phyloP scores from a whole-genome alignment of 768 basidiomycete species.

The Lactifluus rugatus region DNA sequence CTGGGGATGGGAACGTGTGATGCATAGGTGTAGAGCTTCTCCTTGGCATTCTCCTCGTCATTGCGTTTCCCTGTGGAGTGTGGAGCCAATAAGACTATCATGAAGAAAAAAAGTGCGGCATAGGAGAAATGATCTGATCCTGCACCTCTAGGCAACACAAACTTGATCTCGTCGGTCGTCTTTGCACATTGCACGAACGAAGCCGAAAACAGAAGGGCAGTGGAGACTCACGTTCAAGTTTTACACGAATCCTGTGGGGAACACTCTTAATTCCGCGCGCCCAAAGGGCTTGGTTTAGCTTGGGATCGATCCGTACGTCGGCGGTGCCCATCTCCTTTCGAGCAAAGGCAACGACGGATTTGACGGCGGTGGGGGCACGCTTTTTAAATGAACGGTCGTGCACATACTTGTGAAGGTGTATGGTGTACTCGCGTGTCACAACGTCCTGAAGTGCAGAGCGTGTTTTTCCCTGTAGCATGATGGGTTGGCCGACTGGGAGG shows the following conservation, averaged over 20 bases:
- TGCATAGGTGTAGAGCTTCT: slow-evolving; percentile 93
- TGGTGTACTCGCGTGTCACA: slow-evolving; percentile 97
- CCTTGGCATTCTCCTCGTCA: slow-evolving; percentile 97
- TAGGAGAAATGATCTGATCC: background rate
- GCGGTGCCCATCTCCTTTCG: slow-evolving; percentile 91
- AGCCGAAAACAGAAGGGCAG: background rate
- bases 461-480: slow-evolving; percentile 48
- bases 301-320: slow-evolving; percentile 91
- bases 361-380: slow-evolving; percentile 93
- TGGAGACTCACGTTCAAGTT: slow-evolving; percentile 73
- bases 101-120: background rate
- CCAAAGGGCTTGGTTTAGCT: slow-evolving; percentile 96
- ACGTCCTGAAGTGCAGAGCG: slow-evolving; percentile 97
- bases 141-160: background rate
- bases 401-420: slow-evolving; percentile 92
- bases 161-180: background rate
- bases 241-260: slow-evolving; percentile 84
- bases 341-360: slow-evolving; percentile 87
- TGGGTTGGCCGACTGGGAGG: background rate
- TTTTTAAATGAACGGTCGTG: slow-evolving; percentile 95
- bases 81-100: background rate
- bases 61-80: slow-evolving; percentile 77
- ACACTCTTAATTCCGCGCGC: slow-evolving; percentile 87
- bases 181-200: background rate
- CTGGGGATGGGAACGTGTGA: slow-evolving; percentile 59